Percentiles rank a stretch among this genome's conserved stretches.
Evolutionary conservation across 192 early-diverging fungal genomes (phyloP).

Genomic region (Backusella tuberculispora): DNA sequence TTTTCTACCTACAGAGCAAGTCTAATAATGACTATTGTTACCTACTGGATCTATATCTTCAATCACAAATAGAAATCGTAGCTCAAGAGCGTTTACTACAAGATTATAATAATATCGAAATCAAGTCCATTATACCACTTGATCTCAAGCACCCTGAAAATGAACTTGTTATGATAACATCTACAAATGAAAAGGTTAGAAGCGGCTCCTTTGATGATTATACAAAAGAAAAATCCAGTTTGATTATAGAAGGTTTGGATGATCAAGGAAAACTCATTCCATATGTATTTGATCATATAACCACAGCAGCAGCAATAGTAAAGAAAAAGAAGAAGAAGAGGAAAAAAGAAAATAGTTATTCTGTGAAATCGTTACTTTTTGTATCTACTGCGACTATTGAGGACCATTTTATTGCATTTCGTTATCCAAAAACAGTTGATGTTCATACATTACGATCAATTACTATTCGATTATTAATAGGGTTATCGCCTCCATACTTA

Average conservation of each 20-base stretch:
- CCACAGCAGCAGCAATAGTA: background rate
- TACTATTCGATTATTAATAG: constrained; percentile 1
- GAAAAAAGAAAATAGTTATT: background rate
- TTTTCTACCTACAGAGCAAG: background rate
- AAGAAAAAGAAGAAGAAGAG: background rate
- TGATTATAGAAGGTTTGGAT: background rate
- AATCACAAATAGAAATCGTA: background rate
- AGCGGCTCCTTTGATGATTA: background rate
- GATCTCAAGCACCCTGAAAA: background rate
- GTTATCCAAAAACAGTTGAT: constrained; percentile 9
- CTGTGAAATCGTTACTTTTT: background rate
- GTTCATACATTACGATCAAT: background rate
- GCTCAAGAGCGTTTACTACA: background rate
- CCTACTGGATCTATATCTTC: background rate
- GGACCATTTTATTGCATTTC: background rate
- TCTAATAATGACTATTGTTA: background rate
- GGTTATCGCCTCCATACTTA: constrained; percentile 4
- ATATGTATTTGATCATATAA: background rate
- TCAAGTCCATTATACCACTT: background rate
- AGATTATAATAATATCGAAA: background rate
- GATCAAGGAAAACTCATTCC: background rate
- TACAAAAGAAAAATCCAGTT: background rate
- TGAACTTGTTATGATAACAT: background rate
- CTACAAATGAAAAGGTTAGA: background rate
- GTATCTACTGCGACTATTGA: background rate